Conservation (phyloP, 2,329 filamentous ascomycete species). For the Scortechinia acanthostroma region DNA sequence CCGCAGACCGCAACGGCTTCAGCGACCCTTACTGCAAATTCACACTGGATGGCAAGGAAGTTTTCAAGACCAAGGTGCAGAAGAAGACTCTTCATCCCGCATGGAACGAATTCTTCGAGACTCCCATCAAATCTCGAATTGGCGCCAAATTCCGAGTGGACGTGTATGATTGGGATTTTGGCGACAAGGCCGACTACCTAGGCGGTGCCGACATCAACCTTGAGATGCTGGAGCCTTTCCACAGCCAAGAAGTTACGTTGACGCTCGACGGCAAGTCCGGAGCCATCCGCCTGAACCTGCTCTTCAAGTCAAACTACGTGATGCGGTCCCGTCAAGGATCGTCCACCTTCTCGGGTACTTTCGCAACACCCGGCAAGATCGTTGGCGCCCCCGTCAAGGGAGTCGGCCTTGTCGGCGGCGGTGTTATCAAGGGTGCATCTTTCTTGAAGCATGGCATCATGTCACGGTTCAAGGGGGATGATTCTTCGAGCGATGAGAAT, state of each 20-base stretch:
- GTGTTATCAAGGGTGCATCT: constrained; percentile 81
- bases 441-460: constrained; percentile 77
- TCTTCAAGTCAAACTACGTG: constrained; percentile 91
- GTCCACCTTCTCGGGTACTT: constrained; percentile 86
- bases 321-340: constrained; percentile 80
- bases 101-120: constrained; percentile 96
- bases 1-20: constrained; percentile 91
- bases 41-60: constrained; percentile 60
- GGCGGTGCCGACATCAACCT: constrained; percentile 73
- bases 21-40: constrained; percentile 97
- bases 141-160: constrained; percentile 76
- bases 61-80: constrained; percentile 90
- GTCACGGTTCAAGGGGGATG: constrained; percentile 36
- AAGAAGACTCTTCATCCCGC: constrained; percentile 93
- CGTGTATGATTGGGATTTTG: constrained; percentile 94
- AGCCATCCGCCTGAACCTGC: constrained; percentile 70
- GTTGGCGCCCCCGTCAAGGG: constrained; percentile 75
- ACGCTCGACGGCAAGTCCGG: constrained; percentile 52
- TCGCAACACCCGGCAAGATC: constrained; percentile 79
- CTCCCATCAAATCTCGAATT: constrained; percentile 74
- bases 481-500: neutral
- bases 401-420: constrained; percentile 83
- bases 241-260: constrained; percentile 67
- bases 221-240: constrained; percentile 76
- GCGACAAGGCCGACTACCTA: constrained; percentile 86